Conservation (phyloP, 345 rosid species). For the Arabis hirsuta region DNA sequence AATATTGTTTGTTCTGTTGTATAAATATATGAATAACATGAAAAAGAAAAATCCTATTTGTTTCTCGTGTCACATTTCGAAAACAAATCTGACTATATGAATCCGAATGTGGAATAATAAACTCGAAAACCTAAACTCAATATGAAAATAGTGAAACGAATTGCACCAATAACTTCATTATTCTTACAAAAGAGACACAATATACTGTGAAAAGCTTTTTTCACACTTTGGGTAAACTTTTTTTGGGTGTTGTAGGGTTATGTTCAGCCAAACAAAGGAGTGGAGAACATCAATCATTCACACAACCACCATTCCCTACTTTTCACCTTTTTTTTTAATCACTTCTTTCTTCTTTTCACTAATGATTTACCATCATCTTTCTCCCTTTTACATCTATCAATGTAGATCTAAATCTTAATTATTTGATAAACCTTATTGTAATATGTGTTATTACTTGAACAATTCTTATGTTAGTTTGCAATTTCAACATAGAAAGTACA, state of each 20-base stretch:
- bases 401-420: background rate
- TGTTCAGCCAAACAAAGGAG: constrained; percentile 42
- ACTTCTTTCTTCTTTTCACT: constrained; percentile 7
- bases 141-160: background rate
- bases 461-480: constrained; percentile 1
- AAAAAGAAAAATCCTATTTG: no score
- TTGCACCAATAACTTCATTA: constrained; percentile 4
- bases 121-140: background rate
- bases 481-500: constrained; percentile 9
- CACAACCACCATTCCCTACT: constrained; percentile 50
- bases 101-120: background rate
- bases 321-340: constrained; percentile 53
- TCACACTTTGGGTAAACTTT: constrained; percentile 28
- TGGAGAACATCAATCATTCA: constrained; percentile 83
- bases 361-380: constrained; percentile 33
- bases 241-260: constrained; percentile 37
- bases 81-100: no score
- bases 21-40: no score
- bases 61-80: no score
- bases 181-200: background rate
- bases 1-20: no score
- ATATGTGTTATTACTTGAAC: background rate
- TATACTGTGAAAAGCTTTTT: constrained; percentile 25
- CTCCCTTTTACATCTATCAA: background rate
- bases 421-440: background rate